Conservation (phyloP, 176 grass and related monocot species). For the Saccharum spontaneum region DNA sequence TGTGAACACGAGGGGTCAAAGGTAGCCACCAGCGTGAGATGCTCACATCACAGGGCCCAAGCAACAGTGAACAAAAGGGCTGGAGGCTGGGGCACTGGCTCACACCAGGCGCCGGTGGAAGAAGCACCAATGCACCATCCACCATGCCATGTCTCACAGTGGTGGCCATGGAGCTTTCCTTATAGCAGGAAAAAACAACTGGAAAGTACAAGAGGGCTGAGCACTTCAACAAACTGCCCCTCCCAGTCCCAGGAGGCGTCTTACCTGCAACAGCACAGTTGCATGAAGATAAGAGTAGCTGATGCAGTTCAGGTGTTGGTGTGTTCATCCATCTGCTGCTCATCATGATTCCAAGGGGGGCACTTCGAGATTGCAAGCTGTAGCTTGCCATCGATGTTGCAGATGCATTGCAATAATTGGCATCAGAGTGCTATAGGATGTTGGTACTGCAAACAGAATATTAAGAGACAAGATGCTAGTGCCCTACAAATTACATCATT, state of each 20-base stretch:
- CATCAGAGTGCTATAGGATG: neutral
- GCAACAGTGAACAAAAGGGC: constrained; percentile 47
- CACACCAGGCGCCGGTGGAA: constrained; percentile 40
- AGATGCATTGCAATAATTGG: constrained; percentile 30
- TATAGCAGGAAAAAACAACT: constrained; percentile 39
- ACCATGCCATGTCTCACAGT: constrained; percentile 49
- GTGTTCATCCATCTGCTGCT: constrained; percentile 16
- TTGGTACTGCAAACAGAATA: constrained; percentile 31
- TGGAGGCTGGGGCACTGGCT: neutral
- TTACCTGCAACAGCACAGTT: constrained; percentile 26
- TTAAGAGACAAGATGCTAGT: constrained; percentile 1
- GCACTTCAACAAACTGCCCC: constrained; percentile 43
- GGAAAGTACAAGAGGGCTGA: constrained; percentile 36
- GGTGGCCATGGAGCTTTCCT: constrained; percentile 48
- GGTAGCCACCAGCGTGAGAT: constrained; percentile 40
- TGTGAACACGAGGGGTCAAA: constrained; percentile 43
- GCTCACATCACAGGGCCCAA: constrained; percentile 55
- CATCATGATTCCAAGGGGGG: constrained; percentile 15
- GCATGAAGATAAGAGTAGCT: constrained; percentile 31
- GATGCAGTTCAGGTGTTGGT: constrained; percentile 6
- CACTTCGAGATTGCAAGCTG: constrained; percentile 4
- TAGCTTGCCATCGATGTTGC: constrained; percentile 25
- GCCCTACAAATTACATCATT: constrained; percentile 31
- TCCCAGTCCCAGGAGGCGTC: constrained; percentile 27
- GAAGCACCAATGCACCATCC: constrained; percentile 50